Evolutionary conservation across 306 rosid genomes (phyloP).

Genomic region (Dryas octopetala): DNA sequence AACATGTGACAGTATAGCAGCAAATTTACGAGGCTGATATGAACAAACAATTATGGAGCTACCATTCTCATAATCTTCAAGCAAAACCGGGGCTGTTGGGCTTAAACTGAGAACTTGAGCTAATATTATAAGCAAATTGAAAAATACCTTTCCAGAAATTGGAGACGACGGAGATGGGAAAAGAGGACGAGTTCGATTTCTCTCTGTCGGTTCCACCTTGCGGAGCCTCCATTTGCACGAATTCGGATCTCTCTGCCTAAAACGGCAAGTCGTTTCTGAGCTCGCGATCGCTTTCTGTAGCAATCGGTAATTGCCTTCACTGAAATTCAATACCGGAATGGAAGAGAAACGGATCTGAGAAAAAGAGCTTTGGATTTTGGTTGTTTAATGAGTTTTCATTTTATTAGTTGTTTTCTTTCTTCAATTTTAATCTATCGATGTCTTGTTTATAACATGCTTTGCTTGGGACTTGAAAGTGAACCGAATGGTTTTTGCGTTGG

Average conservation of each 20-base stretch:
- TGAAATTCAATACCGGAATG: background rate
- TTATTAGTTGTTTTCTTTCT: too few relatives aligned
- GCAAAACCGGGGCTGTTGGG: background rate
- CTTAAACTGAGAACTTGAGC: background rate
- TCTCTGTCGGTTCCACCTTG: slow-evolving; percentile 75
- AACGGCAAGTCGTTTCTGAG: slow-evolving; percentile 13
- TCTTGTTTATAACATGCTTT: background rate
- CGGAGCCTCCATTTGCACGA: slow-evolving; percentile 56
- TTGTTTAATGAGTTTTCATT: background rate
- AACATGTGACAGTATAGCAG: too few relatives aligned
- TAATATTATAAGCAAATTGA: background rate
- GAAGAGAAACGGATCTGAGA: slow-evolving; percentile 14
- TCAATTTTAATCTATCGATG: too few relatives aligned
- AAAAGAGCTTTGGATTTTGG: background rate
- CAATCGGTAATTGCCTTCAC: background rate
- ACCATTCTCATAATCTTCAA: background rate
- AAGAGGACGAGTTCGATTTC: slow-evolving; percentile 57
- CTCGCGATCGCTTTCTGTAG: background rate
- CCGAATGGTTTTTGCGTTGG: background rate
- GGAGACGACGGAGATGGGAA: slow-evolving; percentile 76
- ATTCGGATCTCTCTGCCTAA: slow-evolving; percentile 10
- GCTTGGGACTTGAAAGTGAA: background rate
- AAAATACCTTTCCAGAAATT: slow-evolving; percentile 83
- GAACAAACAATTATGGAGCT: background rate
- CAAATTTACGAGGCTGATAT: background rate